Evolutionary conservation across 148 eudicot species (phyloP).

Genomic region (Heliamphora exappendiculata): DNA sequence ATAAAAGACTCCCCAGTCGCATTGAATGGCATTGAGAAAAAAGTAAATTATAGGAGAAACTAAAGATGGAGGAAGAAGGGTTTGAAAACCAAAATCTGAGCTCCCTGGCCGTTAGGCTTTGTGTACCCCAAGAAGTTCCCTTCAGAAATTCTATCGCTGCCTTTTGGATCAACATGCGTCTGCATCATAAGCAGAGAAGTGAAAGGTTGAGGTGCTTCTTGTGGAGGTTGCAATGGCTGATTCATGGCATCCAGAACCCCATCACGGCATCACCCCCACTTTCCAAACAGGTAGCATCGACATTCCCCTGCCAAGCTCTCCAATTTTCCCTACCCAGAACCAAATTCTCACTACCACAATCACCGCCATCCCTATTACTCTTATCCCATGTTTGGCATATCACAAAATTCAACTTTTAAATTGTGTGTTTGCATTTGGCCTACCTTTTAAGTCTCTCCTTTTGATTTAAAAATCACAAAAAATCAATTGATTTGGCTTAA

Average conservation of each 20-base stretch:
- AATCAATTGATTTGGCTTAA: too few relatives aligned
- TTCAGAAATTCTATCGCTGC: not conserved
- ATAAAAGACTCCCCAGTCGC: too few relatives aligned
- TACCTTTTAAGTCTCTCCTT: too few relatives aligned
- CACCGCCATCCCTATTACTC: too few relatives aligned
- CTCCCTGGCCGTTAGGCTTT: not conserved
- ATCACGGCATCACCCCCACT: not conserved
- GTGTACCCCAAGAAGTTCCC: not conserved
- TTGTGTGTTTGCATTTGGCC: too few relatives aligned
- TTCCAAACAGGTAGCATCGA: not conserved
- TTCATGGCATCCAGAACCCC: slow-evolving; percentile 10
- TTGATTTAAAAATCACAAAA: too few relatives aligned
- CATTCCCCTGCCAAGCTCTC: slow-evolving; percentile 11
- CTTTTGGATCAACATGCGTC: not conserved
- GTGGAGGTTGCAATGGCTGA: not conserved
- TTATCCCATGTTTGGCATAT: too few relatives aligned
- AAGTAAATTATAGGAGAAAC: not conserved
- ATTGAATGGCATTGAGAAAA: not conserved
- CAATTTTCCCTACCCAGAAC: slow-evolving; percentile 13
- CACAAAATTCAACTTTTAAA: too few relatives aligned
- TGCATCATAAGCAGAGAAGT: not conserved
- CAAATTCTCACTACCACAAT: not conserved
- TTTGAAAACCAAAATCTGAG: not conserved
- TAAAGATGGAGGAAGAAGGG: too few relatives aligned
- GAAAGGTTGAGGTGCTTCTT: not conserved